phyloP scores from a whole-genome alignment of 805 yeast genomes.

The Schwanniomyces occidentalis region DNA sequence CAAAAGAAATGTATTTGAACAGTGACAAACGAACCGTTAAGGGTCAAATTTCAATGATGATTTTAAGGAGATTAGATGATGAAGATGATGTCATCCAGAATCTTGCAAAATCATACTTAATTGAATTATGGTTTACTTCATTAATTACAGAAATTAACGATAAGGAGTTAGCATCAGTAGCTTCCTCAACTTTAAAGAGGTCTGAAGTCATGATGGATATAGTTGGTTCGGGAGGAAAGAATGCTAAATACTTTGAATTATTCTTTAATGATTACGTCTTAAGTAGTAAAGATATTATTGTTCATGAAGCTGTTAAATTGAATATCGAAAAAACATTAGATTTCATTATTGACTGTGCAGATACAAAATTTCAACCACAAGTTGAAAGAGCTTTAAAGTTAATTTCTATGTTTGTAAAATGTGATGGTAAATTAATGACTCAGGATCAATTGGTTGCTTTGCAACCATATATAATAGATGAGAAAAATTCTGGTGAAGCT shows the following conservation, averaged over 20 bases:
- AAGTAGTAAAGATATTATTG: constrained; percentile 16
- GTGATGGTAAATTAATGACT: constrained; percentile 52
- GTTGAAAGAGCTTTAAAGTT: constrained; percentile 46
- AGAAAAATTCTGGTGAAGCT: constrained; percentile 36
- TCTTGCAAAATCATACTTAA: constrained; percentile 34
- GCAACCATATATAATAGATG: constrained; percentile 63
- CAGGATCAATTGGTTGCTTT: constrained; percentile 68
- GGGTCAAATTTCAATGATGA: constrained; percentile 47
- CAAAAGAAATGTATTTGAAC: constrained; percentile 46
- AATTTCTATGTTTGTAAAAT: constrained; percentile 55
- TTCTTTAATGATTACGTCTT: constrained; percentile 49
- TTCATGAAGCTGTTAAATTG: constrained; percentile 18
- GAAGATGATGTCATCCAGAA: constrained; percentile 59
- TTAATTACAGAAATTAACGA: constrained; percentile 3
- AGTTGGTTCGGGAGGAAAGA: constrained; percentile 36
- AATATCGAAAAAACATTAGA: constrained; percentile 40
- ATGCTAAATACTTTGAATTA: constrained; percentile 41
- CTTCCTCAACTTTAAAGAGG: constrained; percentile 5
- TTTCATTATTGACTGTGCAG: constrained; percentile 31
- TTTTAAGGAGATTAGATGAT: constrained; percentile 62
- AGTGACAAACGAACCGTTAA: constrained; percentile 31
- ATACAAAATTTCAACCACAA: constrained; percentile 21
- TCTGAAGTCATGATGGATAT: constrained; percentile 41
- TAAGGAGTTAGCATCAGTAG: background rate
- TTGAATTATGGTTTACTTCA: constrained; percentile 22